These are phyloP conservation scores for Backusella circina DNA, from an alignment of 192 early-diverging fungal species.

Conservation along the genomic window DNA sequence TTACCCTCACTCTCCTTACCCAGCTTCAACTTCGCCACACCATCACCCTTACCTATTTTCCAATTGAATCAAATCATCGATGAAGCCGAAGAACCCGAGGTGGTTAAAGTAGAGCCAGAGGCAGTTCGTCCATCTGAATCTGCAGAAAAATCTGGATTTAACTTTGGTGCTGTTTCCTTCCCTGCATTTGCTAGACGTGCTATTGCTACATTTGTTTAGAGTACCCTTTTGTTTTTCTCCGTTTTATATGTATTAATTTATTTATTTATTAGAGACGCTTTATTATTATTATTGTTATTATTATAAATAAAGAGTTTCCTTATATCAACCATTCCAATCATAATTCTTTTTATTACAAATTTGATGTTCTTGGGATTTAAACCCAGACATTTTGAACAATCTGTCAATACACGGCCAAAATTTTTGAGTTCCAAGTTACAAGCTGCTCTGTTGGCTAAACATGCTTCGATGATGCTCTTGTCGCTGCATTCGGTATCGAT, in stretches of 20 bases:
- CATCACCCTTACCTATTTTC: background rate
- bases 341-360: too few species aligned
- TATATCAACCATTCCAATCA: too few species aligned
- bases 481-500: conserved; percentile 73
- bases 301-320: background rate
- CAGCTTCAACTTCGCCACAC: background rate
- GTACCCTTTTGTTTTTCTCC: too few species aligned
- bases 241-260: background rate
- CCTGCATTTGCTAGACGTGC: background rate
- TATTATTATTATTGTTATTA: too few species aligned
- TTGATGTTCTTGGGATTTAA: conserved; percentile 83
- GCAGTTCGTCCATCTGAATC: background rate
- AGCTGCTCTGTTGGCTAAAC: conserved; percentile 88
- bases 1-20: background rate
- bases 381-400: conserved; percentile 84
- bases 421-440: conserved; percentile 82
- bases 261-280: background rate
- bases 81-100: background rate
- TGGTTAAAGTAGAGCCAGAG: background rate
- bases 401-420: conserved; percentile 81
- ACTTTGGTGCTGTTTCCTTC: background rate
- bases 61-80: background rate
- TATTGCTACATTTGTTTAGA: background rate
- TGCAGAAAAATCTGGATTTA: background rate
- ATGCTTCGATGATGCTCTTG: conserved; percentile 68